Evolutionary conservation across 2,329 filamentous ascomycete species (phyloP).

Genomic region (Shiraia bambusicola): DNA sequence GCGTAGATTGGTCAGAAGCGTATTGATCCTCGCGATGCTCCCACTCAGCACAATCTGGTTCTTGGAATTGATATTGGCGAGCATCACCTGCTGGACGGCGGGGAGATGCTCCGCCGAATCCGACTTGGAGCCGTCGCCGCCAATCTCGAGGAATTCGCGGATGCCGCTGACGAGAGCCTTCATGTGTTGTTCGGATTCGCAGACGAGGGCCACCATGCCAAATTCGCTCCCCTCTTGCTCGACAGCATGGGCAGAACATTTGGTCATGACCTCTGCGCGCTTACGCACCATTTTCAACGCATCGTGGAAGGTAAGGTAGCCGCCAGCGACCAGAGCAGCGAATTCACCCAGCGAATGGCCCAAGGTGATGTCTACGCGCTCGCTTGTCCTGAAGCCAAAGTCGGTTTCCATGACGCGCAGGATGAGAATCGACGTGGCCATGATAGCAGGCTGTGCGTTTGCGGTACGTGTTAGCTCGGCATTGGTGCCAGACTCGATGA

Average conservation of each 20-base stretch:
- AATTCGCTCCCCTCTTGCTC: slow-evolving; percentile 75
- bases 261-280: slow-evolving; percentile 80
- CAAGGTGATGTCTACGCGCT: slow-evolving; percentile 77
- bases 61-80: slow-evolving; percentile 93
- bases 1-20: slow-evolving; percentile 77
- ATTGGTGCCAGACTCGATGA: slow-evolving; percentile 80
- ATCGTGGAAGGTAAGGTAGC: slow-evolving; percentile 75
- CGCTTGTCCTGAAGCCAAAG: slow-evolving; percentile 71
- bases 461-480: slow-evolving; percentile 75
- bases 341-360: slow-evolving; percentile 95
- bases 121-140: slow-evolving; percentile 63
- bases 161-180: slow-evolving; percentile 69
- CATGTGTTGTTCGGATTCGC: slow-evolving; percentile 74
- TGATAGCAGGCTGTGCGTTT: slow-evolving; percentile 92
- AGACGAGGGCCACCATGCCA: slow-evolving; percentile 92
- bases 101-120: slow-evolving; percentile 69
- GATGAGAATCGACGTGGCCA: slow-evolving; percentile 90
- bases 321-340: slow-evolving; percentile 81
- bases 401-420: slow-evolving; percentile 82
- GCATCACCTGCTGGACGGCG: slow-evolving; percentile 80
- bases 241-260: slow-evolving; percentile 68
- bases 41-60: slow-evolving; percentile 95
- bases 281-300: slow-evolving; percentile 74
- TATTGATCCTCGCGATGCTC: slow-evolving; percentile 77
- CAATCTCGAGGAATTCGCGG: slow-evolving; percentile 74